These are phyloP conservation scores for Elongisporangium prolatum DNA, from an alignment of 352 stramenopile species.

Conservation along the genomic window DNA sequence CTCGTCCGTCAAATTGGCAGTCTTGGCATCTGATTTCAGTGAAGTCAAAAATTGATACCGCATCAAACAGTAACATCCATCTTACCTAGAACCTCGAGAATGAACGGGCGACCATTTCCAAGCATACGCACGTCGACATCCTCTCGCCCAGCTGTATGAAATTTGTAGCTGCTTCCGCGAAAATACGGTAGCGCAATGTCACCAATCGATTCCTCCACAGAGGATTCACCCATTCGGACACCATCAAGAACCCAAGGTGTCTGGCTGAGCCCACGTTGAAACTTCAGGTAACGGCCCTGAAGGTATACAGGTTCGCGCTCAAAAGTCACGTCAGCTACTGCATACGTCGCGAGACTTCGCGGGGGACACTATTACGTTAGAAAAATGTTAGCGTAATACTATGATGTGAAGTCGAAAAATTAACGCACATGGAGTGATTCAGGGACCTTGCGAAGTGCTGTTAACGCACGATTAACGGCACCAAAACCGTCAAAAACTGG, in stretches of 20 bases:
- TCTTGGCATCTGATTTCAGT: slow-evolving; percentile 64
- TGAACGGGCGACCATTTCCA: slow-evolving; percentile 90
- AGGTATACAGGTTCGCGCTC: slow-evolving; percentile 86
- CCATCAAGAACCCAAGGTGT: slow-evolving; percentile 89
- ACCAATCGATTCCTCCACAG: slow-evolving; percentile 87
- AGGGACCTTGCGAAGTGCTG: slow-evolving; percentile 37
- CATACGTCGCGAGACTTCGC: slow-evolving; percentile 24
- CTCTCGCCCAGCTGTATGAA: slow-evolving; percentile 95
- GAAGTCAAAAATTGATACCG: slow-evolving; percentile 9
- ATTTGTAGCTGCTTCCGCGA: slow-evolving; percentile 85
- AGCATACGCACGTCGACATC: slow-evolving; percentile 98
- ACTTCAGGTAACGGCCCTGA: slow-evolving; percentile 89
- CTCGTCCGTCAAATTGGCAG: slow-evolving; percentile 43
- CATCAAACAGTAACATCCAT: background rate
- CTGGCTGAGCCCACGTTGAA: slow-evolving; percentile 85
- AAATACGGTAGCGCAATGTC: slow-evolving; percentile 68
- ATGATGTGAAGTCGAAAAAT: background rate
- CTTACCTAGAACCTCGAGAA: slow-evolving; percentile 75
- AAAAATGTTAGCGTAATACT: slow-evolving; percentile 2
- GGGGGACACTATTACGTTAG: slow-evolving; percentile 35
- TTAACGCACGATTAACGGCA: slow-evolving; percentile 62
- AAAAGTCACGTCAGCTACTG: slow-evolving; percentile 33
- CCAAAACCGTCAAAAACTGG: slow-evolving; percentile 76
- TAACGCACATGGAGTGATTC: slow-evolving; percentile 30
- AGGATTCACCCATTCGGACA: slow-evolving; percentile 79